Percentiles rank a stretch among this genome's conserved stretches.
Conservation (phyloP, 306 rosid genomes). For the Geum urbanum region DNA sequence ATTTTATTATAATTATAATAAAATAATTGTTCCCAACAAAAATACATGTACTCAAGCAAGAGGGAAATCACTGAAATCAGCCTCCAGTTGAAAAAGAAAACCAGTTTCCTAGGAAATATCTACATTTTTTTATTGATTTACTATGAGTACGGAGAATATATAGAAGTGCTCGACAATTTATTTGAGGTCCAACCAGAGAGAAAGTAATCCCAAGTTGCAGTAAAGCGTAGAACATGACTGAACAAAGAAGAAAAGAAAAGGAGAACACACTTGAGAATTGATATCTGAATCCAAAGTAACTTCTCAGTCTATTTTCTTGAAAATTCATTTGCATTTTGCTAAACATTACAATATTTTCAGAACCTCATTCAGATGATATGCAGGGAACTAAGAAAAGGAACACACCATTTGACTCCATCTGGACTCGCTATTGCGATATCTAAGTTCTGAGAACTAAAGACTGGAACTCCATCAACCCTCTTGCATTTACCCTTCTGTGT, state of each 20-base stretch:
- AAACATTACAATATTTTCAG: not conserved
- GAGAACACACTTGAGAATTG: not conserved
- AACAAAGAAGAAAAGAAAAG: not conserved
- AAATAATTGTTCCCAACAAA: conserved; percentile 1
- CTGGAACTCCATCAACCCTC: conserved; percentile 93
- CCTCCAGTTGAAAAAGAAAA: conserved; percentile 4
- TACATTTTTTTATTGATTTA: not conserved
- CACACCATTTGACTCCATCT: conserved; percentile 84
- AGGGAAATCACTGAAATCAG: not conserved
- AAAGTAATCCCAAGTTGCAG: not conserved
- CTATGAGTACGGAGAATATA: not conserved
- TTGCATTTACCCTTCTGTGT: conserved; percentile 49
- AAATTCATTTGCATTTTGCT: not conserved
- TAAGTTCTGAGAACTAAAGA: conserved; percentile 89
- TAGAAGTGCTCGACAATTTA: not conserved
- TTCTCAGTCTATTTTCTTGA: not conserved
- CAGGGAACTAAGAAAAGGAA: conserved; percentile 1
- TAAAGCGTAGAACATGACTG: too few relatives aligned
- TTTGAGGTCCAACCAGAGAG: not conserved
- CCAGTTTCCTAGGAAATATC: not conserved
- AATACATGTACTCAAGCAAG: conserved; percentile 13
- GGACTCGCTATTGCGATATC: conserved; percentile 92
- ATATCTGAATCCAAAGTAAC: not conserved
- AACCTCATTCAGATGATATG: not conserved
- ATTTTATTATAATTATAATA: conserved; percentile 15